A percentile compares a stretch with the other conserved stretches of the same genome.
Evolutionary conservation across 495 filamentous ascomycete genomes (phyloP).

Genomic region (Arthonia radiata): DNA sequence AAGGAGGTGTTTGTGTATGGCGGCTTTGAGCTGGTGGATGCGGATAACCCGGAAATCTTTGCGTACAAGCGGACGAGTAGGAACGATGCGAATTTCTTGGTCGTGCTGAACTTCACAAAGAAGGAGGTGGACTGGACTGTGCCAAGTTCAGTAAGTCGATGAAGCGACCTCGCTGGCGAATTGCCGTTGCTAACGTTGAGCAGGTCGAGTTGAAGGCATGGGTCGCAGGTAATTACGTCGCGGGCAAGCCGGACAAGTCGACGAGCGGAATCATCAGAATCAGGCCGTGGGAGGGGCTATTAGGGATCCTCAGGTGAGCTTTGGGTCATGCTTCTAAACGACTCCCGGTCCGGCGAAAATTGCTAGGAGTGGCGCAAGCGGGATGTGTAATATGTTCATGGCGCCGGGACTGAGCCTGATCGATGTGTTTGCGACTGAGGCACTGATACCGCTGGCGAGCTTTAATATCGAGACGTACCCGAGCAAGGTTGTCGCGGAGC

Average conservation of each 20-base stretch:
- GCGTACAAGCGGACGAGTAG: slow-evolving; percentile 13
- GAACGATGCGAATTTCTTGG: slow-evolving; percentile 12
- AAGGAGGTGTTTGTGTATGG: slow-evolving; percentile 22
- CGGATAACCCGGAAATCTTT: slow-evolving; percentile 14
- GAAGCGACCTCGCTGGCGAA: slow-evolving; percentile 2
- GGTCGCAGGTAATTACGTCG: slow-evolving; percentile 17
- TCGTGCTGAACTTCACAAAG: slow-evolving; percentile 19
- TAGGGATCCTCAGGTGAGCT: too few species aligned
- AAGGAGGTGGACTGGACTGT: slow-evolving; percentile 15
- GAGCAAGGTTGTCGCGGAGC: too few species aligned
- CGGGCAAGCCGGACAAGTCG: slow-evolving; percentile 8
- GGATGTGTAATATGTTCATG: too few species aligned
- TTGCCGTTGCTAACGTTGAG: not conserved
- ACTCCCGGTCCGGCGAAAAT: too few species aligned
- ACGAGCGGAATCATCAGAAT: slow-evolving; percentile 8
- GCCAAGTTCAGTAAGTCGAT: slow-evolving; percentile 7
- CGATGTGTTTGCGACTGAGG: too few species aligned
- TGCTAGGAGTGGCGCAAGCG: too few species aligned
- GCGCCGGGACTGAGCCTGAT: too few species aligned
- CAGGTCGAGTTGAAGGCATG: slow-evolving; percentile 12
- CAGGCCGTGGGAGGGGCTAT: slow-evolving; percentile 15
- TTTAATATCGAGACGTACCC: too few species aligned
- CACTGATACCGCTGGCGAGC: too few species aligned
- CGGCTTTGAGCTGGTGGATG: slow-evolving; percentile 15
- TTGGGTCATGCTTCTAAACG: too few species aligned